phyloP scores from a whole-genome alignment of 768 basidiomycete genomes.

The Tricholoma bakamatsutake region DNA sequence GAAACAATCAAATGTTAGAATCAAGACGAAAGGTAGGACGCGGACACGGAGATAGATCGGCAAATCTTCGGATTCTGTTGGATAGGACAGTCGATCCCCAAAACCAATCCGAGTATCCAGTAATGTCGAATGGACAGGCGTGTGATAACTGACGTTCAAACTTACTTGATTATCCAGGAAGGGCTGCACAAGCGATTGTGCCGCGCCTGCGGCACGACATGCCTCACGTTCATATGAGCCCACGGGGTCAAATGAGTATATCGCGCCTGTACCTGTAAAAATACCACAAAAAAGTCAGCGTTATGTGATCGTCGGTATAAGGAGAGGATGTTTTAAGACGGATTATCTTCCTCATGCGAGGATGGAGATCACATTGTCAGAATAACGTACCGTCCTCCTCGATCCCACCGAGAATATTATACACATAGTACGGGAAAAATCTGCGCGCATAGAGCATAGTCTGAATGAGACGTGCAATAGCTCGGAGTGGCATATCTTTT shows the following conservation, averaged over 20 bases:
- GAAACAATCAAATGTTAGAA: constrained; percentile 20
- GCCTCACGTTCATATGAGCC: constrained; percentile 97
- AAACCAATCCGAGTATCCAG: constrained; percentile 7
- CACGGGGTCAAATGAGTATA: constrained; percentile 99
- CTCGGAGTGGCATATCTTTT: constrained; percentile 94
- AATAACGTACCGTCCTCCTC: constrained; percentile 86
- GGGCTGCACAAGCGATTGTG: constrained; percentile 91
- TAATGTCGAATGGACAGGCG: constrained; percentile 17
- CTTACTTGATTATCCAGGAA: constrained; percentile 98
- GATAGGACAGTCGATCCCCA: not conserved
- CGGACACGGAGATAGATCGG: constrained; percentile 39
- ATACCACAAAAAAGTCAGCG: constrained; percentile 4
- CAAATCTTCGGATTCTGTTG: constrained; percentile 34
- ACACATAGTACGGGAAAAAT: constrained; percentile 98
- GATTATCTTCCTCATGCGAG: constrained; percentile 19
- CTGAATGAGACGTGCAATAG: constrained; percentile 97
- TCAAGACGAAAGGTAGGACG: constrained; percentile 16
- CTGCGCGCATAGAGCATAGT: constrained; percentile 95
- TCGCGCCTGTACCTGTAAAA: constrained; percentile 79
- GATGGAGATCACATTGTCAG: not conserved
- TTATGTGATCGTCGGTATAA: constrained; percentile 2
- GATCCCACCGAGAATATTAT: constrained; percentile 93
- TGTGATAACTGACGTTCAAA: constrained; percentile 14
- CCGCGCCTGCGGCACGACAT: constrained; percentile 94
- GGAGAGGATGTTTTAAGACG: constrained; percentile 5